Evolutionary conservation across 352 stramenopile species (phyloP).

Genomic region (Lagenidium giganteum): DNA sequence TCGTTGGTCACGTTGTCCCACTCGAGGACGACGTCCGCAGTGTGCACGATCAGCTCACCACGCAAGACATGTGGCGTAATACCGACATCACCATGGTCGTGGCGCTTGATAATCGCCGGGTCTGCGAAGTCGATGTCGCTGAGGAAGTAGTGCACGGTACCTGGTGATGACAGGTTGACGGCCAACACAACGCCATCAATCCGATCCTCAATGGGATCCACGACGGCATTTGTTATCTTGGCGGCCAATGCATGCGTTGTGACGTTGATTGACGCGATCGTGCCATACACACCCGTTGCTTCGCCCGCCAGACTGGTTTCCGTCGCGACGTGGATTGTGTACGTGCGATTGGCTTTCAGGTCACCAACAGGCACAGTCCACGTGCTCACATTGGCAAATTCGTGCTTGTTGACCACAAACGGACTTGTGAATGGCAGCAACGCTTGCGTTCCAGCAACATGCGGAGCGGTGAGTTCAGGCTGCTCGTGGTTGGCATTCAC

Average conservation of each 20-base stretch:
- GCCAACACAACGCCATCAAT: conserved; percentile 51
- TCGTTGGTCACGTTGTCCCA: conserved; percentile 74
- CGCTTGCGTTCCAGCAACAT: conserved; percentile 3
- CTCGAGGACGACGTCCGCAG: conserved; percentile 47
- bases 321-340: conserved; percentile 40
- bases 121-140: conserved; percentile 76
- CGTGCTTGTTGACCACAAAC: too few species aligned
- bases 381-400: not conserved
- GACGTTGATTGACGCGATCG: conserved; percentile 21
- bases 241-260: conserved; percentile 53
- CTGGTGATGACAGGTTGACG: conserved; percentile 62
- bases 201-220: conserved; percentile 27
- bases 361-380: not conserved
- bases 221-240: conserved; percentile 51
- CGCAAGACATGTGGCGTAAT: conserved; percentile 34
- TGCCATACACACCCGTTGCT: conserved; percentile 43
- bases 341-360: conserved; percentile 41
- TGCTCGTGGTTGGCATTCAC: not conserved
- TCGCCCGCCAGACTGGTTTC: conserved; percentile 17
- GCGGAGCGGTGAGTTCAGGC: not conserved
- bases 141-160: conserved; percentile 66
- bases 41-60: conserved; percentile 31
- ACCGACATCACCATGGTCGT: not conserved
- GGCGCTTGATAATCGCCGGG: conserved; percentile 35
- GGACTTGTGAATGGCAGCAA: not conserved